phyloP scores from a whole-genome alignment of 345 rosid genomes.

The Rhodamnia rubescens region DNA sequence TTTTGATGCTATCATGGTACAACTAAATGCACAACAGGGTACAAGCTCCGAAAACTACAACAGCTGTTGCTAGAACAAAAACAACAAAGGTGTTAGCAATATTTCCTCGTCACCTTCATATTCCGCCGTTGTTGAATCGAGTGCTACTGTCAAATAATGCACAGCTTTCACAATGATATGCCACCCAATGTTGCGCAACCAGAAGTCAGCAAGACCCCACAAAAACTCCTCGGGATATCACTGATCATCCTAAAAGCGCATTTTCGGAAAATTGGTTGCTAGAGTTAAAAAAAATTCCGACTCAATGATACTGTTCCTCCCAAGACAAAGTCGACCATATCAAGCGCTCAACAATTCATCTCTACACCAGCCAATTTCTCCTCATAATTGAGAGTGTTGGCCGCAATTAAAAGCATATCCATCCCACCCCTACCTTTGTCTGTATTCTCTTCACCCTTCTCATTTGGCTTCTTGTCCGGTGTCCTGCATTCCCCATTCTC shows the following conservation, averaged over 20 bases:
- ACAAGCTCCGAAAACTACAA: not conserved
- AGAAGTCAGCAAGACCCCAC: not conserved
- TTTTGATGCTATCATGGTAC: not conserved
- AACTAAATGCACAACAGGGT: not conserved
- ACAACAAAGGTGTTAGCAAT: not conserved
- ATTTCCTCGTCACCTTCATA: not conserved
- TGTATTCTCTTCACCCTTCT: not conserved
- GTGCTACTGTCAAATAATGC: not conserved
- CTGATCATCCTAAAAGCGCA: not conserved
- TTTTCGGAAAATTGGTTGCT: not conserved
- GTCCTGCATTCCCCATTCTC: not conserved
- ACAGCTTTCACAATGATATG: not conserved
- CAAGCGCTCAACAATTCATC: conserved; percentile 6
- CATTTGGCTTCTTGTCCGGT: not conserved
- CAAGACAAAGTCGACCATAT: not conserved
- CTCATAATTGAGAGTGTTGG: conserved; percentile 41
- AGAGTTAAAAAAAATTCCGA: not conserved
- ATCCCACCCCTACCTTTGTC: conserved; percentile 27
- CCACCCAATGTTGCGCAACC: not conserved
- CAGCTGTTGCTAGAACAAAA: not conserved
- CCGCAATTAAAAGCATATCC: conserved; percentile 81
- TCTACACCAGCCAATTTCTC: conserved; percentile 27
- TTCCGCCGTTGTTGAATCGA: not conserved
- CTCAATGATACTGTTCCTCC: not conserved
- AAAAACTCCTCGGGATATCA: not conserved